phyloP scores from a whole-genome alignment of 2,329 filamentous ascomycete species.

The Pestalotiopsis sp. region DNA sequence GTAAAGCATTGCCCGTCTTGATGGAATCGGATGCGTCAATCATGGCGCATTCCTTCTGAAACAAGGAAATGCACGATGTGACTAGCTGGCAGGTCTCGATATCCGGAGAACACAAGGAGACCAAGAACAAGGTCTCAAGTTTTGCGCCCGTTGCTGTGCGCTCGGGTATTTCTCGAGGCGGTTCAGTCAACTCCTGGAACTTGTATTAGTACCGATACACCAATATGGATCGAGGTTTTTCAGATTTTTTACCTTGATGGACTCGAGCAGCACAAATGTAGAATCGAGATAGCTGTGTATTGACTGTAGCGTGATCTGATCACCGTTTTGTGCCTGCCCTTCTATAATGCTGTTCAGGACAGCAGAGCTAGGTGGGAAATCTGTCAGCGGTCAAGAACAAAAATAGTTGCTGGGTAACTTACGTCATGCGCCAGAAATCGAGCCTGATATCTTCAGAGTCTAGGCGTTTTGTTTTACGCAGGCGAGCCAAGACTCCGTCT shows the following conservation, averaged over 20 bases:
- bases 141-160: constrained; percentile 55
- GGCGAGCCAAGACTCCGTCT: constrained; percentile 35
- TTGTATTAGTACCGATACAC: constrained; percentile 14
- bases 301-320: constrained; percentile 45
- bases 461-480: constrained; percentile 39
- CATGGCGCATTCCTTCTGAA: constrained; percentile 63
- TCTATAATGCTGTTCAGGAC: constrained; percentile 54
- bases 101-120: constrained; percentile 67
- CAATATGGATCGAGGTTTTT: neutral
- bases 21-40: constrained; percentile 54
- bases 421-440: constrained; percentile 59
- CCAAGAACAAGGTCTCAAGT: constrained; percentile 64
- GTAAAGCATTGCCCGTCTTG: constrained; percentile 54
- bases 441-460: constrained; percentile 40
- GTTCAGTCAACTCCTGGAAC: constrained; percentile 54
- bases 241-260: constrained; percentile 47
- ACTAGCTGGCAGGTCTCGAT: constrained; percentile 68
- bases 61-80: constrained; percentile 62
- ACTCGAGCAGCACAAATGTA: constrained; percentile 54
- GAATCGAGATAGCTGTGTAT: constrained; percentile 61
- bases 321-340: constrained; percentile 44
- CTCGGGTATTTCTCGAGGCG: constrained; percentile 58
- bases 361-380: constrained; percentile 36
- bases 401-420: constrained; percentile 26
- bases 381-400: neutral